Conservation (phyloP, 345 rosid species). For the Kandelia obovata region DNA sequence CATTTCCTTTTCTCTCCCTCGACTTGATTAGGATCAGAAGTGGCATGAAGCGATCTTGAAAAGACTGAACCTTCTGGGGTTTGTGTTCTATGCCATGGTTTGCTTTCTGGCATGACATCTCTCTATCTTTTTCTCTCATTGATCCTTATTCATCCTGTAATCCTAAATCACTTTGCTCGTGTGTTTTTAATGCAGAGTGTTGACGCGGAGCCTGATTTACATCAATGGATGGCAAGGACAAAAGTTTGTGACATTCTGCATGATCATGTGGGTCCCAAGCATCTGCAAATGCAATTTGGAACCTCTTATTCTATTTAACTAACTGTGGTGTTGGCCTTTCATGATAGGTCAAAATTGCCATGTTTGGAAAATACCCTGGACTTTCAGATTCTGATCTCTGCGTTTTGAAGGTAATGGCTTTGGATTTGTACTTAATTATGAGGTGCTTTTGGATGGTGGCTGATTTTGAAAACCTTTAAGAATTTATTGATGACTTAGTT, state of each 20-base stretch:
- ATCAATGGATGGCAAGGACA: constrained; percentile 72
- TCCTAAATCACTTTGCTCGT: not conserved
- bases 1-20: not conserved
- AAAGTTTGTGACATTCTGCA: constrained; percentile 56
- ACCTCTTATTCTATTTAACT: constrained; percentile 9
- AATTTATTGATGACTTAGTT: too few relatives aligned
- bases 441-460: too few relatives aligned
- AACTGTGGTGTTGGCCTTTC: not conserved
- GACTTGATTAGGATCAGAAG: constrained; percentile 72
- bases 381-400: constrained; percentile 93
- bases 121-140: not conserved
- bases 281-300: not conserved
- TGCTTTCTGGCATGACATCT: not conserved
- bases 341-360: constrained; percentile 78
- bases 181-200: constrained; percentile 38
- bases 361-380: constrained; percentile 93
- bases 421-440: not conserved
- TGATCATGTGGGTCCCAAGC: constrained; percentile 52
- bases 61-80: constrained; percentile 73
- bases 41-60: constrained; percentile 85
- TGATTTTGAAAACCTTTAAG: too few relatives aligned
- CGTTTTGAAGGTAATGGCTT: constrained; percentile 52
- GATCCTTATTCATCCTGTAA: not conserved
- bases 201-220: constrained; percentile 53
- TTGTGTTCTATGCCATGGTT: constrained; percentile 12